Evolutionary conservation across 2,329 filamentous ascomycete species (phyloP), one percentile per base, ranked within the genome.

Genomic region (Fusarium sp.): DNA sequence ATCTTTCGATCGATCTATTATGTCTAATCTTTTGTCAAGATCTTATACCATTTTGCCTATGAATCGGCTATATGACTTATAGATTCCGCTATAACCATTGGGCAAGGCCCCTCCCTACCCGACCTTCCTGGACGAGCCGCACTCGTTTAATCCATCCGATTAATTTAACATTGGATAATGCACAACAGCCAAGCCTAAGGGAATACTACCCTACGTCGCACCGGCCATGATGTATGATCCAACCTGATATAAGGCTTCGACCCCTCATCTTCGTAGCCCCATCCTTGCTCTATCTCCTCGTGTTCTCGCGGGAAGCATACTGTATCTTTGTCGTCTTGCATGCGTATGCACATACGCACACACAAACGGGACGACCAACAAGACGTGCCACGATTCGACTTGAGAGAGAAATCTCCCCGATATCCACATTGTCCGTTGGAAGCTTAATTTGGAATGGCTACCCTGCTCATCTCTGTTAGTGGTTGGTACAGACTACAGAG

Each of bases 371-470:
- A 54, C 8, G 15, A 35, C 50, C 52, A 65, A 49, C 58, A 25
- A 65, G 48, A 68, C 67, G 55, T 68, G 65, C 43, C 48, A 70
- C 67, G 57, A 44, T 57, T 35, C 10, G 7, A 33, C 54, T 55
- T 39, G 49, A 69, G 62, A 69, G 62, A 57, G 59, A 66, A 56
- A 62, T 69, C 64, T 59, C 62, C 68, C 58, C 67, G 57, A 56
- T 60, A 57, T 60, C 70, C 70, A 74, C 71, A 68, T 67, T 56
- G 54, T 50, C 53, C 61, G 64, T 59, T 71, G 66, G 62, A 60
- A 71, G 62, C 66, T 71, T 58, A 66, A 61, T 61, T 57, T 71
- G 61, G 64, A 59, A 65, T 58, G 46, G 56, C 41, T 39, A 62
- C 66, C 70, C 60, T 69, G 64, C 55, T 72, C 68, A 61, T 71